Conservation (phyloP, 345 rosid species). For the Gossypium longicalyx region DNA sequence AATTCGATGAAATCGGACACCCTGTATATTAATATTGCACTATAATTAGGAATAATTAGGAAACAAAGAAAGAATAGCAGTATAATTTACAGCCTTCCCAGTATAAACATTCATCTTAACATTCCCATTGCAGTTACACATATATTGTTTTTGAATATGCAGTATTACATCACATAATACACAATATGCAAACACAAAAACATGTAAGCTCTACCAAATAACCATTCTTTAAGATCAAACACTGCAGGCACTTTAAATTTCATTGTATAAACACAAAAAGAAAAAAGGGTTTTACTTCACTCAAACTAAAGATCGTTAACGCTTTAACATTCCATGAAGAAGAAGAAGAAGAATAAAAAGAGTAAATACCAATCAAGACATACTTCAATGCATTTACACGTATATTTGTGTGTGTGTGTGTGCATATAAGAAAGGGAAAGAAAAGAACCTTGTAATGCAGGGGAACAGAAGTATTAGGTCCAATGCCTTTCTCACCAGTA, state of each 20-base stretch:
- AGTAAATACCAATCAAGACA: background rate
- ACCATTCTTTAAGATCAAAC: background rate
- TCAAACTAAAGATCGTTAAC: background rate
- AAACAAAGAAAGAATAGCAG: no score
- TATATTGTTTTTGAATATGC: background rate
- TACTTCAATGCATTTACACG: background rate
- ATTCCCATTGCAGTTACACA: background rate
- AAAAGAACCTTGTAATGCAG: slow-evolving; percentile 77
- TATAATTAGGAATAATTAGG: slow-evolving; percentile 15
- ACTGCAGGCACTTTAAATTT: background rate
- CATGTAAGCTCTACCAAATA: background rate
- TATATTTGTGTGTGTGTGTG: no score
- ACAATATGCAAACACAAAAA: background rate
- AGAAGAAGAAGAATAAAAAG: background rate
- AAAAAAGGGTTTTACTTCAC: background rate
- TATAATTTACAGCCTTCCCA: no score
- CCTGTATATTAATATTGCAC: slow-evolving; percentile 36
- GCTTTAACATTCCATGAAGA: slow-evolving; percentile 1
- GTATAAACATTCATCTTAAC: background rate
- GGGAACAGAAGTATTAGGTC: slow-evolving; percentile 59
- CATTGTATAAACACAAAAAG: background rate
- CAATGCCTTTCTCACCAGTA: slow-evolving; percentile 89
- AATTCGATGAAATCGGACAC: slow-evolving; percentile 71
- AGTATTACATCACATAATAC: background rate
- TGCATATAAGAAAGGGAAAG: background rate